Evolutionary conservation across 116 monocot species (phyloP).

Genomic region (Thalassia testudinum): DNA sequence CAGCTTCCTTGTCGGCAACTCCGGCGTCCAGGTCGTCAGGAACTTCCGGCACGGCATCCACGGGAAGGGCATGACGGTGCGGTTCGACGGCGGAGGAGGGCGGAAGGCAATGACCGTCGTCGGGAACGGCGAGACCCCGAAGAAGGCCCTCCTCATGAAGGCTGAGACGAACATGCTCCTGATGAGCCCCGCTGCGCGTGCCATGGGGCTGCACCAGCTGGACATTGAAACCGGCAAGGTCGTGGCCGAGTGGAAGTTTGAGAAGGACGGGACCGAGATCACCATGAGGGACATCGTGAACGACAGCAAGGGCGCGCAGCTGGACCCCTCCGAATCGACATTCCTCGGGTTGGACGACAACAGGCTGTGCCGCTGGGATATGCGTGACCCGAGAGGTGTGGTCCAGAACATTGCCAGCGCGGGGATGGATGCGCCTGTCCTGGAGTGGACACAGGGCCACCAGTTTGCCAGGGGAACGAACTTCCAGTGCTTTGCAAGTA

Average conservation of each 20-base stretch:
- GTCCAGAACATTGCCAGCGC: constrained; percentile 67
- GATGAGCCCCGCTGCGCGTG: constrained; percentile 64
- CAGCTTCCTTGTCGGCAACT: constrained; percentile 73
- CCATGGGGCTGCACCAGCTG: constrained; percentile 76
- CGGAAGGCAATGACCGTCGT: neutral
- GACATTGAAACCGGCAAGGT: constrained; percentile 94
- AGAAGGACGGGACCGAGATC: constrained; percentile 84
- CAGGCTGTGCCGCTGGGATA: constrained; percentile 89
- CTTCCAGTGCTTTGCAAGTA: constrained; percentile 89
- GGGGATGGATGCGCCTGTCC: constrained; percentile 34
- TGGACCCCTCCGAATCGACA: constrained; percentile 82
- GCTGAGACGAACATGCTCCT: constrained; percentile 94
- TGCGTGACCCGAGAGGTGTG: constrained; percentile 79
- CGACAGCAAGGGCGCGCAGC: constrained; percentile 85
- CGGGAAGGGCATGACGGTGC: constrained; percentile 77
- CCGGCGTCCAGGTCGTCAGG: constrained; percentile 79
- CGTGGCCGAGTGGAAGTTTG: constrained; percentile 91
- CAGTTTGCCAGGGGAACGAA: constrained; percentile 94
- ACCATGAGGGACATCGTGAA: constrained; percentile 92
- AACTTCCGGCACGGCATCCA: constrained; percentile 93
- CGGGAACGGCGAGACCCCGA: constrained; percentile 28
- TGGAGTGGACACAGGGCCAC: constrained; percentile 95
- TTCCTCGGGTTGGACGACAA: constrained; percentile 92
- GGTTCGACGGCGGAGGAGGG: constrained; percentile 11
- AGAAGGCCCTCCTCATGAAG: constrained; percentile 84